These are phyloP conservation scores for Aspergillus nanangensis DNA, from an alignment of 495 filamentous ascomycete species.

Conservation along the genomic window DNA sequence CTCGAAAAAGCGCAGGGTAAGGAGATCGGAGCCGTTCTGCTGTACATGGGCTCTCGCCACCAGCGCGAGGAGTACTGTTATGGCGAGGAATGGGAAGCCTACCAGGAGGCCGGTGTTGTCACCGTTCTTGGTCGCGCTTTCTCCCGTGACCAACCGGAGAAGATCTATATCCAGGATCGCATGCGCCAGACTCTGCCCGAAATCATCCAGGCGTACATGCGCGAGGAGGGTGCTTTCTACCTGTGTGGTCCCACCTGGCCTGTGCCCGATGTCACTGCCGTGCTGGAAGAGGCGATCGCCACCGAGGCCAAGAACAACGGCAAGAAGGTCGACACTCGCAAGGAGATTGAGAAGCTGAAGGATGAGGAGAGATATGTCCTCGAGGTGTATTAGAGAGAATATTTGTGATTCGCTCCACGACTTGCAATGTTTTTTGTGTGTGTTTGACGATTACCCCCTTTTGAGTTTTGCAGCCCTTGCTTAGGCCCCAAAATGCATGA, in stretches of 20 bases:
- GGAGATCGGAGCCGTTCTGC: constrained; percentile 85
- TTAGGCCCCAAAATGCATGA: too few relatives aligned
- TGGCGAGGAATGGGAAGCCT: constrained; percentile 99
- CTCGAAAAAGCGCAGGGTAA: constrained; percentile 94
- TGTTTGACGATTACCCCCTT: constrained; percentile 16
- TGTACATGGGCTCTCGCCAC: constrained; percentile 96
- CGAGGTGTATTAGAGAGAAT: constrained; percentile 73
- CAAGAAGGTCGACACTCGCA: constrained; percentile 79
- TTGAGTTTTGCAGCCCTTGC: constrained; percentile 11
- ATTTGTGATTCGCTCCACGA: background rate
- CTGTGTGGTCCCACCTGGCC: constrained; percentile 98
- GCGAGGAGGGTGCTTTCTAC: constrained; percentile 88
- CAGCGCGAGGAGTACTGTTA: constrained; percentile 98
- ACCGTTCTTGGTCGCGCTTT: constrained; percentile 92
- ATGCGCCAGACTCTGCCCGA: constrained; percentile 88
- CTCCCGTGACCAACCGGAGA: constrained; percentile 93
- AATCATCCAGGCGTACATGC: constrained; percentile 83
- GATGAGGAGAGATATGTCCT: constrained; percentile 90
- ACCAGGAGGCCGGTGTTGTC: constrained; percentile 90
- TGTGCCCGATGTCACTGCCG: constrained; percentile 94
- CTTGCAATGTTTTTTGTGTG: background rate
- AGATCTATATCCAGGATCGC: constrained; percentile 98
- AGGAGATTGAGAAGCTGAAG: constrained; percentile 96
- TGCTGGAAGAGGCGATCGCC: constrained; percentile 88
- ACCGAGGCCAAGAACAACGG: constrained; percentile 62